Evolutionary conservation across 139 green algal genomes (phyloP).

Genomic region (Picochlorum costavermella): DNA sequence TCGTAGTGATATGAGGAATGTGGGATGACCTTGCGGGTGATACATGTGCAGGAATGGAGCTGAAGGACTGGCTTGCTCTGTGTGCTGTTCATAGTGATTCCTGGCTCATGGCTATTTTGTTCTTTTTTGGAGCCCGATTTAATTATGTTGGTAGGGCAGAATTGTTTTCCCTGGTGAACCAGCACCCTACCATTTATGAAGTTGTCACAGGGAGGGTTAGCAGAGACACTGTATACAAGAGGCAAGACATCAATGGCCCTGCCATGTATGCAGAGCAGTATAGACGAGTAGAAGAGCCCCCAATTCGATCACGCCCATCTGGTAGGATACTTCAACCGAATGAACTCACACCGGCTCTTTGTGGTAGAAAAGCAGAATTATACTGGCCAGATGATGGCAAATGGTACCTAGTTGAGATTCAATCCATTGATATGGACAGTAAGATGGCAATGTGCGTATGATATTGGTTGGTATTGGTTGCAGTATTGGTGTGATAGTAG

Average conservation of each 20-base stretch:
- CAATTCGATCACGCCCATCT: conserved; percentile 25
- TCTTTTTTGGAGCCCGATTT: conserved; percentile 92
- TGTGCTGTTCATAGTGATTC: conserved; percentile 94
- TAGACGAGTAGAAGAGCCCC: neutral
- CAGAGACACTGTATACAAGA: conserved; percentile 25
- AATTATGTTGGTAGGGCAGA: conserved; percentile 61
- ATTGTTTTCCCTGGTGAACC: conserved; percentile 83
- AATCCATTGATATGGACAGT: conserved; percentile 50
- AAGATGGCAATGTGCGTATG: conserved; percentile 59
- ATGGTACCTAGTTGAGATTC: conserved; percentile 79
- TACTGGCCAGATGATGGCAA: conserved; percentile 84
- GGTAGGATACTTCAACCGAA: conserved; percentile 31
- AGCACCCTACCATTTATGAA: conserved; percentile 80
- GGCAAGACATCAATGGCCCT: neutral
- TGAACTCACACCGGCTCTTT: conserved; percentile 49
- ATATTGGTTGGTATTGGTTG: neutral
- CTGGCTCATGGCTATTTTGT: conserved; percentile 91
- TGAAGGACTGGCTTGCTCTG: conserved; percentile 90
- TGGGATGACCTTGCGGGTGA: neutral
- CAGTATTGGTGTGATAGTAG: neutral
- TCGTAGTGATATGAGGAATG: conserved; percentile 46
- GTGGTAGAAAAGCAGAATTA: conserved; percentile 69
- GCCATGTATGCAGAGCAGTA: neutral
- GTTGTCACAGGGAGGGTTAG: conserved; percentile 53
- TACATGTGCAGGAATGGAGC: conserved; percentile 29